Percentiles rank a stretch among this genome's conserved stretches.
Evolutionary conservation across 805 yeast species (phyloP).

Genomic region (fission yeast (Schizosaccharomyces pombe)): DNA sequence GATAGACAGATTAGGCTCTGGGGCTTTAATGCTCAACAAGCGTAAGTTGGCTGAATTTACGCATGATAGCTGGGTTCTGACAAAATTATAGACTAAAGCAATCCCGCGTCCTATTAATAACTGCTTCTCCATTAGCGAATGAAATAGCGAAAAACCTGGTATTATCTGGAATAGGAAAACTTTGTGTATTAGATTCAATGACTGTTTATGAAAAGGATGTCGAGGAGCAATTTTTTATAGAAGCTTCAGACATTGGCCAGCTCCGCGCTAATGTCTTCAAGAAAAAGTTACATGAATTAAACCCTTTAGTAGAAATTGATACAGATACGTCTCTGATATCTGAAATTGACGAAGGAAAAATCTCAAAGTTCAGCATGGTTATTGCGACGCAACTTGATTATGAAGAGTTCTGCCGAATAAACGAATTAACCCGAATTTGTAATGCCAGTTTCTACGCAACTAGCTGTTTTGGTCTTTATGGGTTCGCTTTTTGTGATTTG

Average conservation of each 20-base stretch:
- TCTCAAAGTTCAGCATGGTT: conserved; percentile 38
- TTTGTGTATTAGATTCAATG: conserved; percentile 44
- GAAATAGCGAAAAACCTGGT: conserved; percentile 69
- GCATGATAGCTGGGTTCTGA: too few relatives aligned
- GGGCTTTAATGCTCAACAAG: conserved; percentile 81
- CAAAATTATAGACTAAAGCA: conserved; percentile 42
- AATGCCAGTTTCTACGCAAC: conserved; percentile 45
- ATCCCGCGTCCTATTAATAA: conserved; percentile 46
- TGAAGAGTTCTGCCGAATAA: conserved; percentile 23
- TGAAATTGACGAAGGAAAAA: conserved; percentile 17
- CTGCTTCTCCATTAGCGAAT: conserved; percentile 53
- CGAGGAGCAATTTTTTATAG: conserved; percentile 51
- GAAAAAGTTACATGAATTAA: conserved; percentile 42
- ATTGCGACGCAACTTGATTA: conserved; percentile 44
- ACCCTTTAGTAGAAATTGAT: conserved; percentile 45
- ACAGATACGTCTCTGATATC: conserved; percentile 17
- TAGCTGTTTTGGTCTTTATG: conserved; percentile 58
- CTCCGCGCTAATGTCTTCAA: conserved; percentile 31
- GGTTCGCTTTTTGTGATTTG: conserved; percentile 60
- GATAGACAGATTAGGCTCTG: conserved; percentile 87
- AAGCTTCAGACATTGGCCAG: conserved; percentile 31
- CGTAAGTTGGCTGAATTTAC: conserved; percentile 13
- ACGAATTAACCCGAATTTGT: conserved; percentile 30
- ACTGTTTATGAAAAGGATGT: conserved; percentile 36
- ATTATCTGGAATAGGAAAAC: conserved; percentile 64